phyloP scores from a whole-genome alignment of 2,329 filamentous ascomycete species.

The Fusarium buxicola region DNA sequence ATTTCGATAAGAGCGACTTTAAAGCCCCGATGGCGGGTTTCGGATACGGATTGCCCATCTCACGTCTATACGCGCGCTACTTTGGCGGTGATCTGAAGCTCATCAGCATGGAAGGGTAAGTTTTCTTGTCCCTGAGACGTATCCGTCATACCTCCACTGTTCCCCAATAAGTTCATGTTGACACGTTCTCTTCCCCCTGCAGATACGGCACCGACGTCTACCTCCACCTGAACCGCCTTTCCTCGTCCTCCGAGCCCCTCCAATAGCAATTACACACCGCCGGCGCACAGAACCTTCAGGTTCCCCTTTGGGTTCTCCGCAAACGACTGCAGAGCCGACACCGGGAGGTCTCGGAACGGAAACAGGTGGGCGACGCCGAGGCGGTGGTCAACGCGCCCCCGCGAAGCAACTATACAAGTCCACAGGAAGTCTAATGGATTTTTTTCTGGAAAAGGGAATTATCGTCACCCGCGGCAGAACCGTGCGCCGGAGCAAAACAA shows the following conservation, averaged over 20 bases:
- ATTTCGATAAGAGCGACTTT: slow-evolving; percentile 99
- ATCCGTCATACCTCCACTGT: background rate
- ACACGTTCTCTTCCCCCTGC: slow-evolving; percentile 18
- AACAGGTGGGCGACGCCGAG: slow-evolving; percentile 91
- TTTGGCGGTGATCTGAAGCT: slow-evolving; percentile 97
- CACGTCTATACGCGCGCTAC: slow-evolving; percentile 92
- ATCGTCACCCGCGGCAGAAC: slow-evolving; percentile 39
- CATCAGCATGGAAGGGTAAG: slow-evolving; percentile 99
- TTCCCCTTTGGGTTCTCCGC: slow-evolving; percentile 58
- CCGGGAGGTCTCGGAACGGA: slow-evolving; percentile 83
- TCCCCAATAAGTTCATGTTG: slow-evolving; percentile 19
- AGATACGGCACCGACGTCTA: slow-evolving; percentile 99
- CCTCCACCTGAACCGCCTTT: slow-evolving; percentile 94
- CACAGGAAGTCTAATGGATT: slow-evolving; percentile 47
- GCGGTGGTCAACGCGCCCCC: slow-evolving; percentile 72
- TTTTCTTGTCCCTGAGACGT: slow-evolving; percentile 27
- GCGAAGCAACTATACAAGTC: slow-evolving; percentile 47
- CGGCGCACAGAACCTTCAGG: slow-evolving; percentile 48
- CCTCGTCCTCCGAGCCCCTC: slow-evolving; percentile 93
- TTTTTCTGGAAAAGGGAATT: slow-evolving; percentile 43
- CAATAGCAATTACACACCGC: slow-evolving; percentile 83
- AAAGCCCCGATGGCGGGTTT: slow-evolving; percentile 99
- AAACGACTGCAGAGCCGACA: slow-evolving; percentile 71
- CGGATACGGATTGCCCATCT: slow-evolving; percentile 97
- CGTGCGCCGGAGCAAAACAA: slow-evolving; percentile 40